Conservation (phyloP, 2,329 filamentous ascomycete species). For the Calycina herbarum region DNA sequence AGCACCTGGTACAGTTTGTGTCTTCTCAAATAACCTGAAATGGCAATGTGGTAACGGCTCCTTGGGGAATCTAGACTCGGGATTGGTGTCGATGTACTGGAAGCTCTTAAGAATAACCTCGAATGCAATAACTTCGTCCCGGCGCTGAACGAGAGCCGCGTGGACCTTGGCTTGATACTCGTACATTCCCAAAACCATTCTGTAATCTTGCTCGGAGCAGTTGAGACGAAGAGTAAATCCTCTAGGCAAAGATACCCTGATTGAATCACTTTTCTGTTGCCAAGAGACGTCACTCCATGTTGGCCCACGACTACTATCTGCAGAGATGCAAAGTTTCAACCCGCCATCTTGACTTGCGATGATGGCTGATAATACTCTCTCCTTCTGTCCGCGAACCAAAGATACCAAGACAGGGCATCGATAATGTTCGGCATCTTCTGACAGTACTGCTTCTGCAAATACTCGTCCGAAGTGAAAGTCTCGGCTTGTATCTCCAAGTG, state of each 20-base stretch:
- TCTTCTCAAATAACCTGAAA: constrained; percentile 72
- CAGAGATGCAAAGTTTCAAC: constrained; percentile 72
- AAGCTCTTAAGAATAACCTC: constrained; percentile 70
- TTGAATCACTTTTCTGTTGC: constrained; percentile 64
- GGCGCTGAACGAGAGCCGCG: constrained; percentile 64
- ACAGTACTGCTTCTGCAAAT: constrained; percentile 71
- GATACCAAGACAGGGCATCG: constrained; percentile 75
- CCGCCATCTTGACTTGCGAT: constrained; percentile 79
- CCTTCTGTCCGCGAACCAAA: constrained; percentile 67
- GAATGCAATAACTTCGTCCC: constrained; percentile 70
- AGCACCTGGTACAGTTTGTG: constrained; percentile 67
- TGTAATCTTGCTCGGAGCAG: constrained; percentile 75
- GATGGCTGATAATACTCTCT: constrained; percentile 69
- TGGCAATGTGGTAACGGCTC: constrained; percentile 72
- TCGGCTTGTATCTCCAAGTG: constrained; percentile 71
- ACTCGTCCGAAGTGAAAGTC: constrained; percentile 80
- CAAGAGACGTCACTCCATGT: constrained; percentile 83
- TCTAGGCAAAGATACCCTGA: constrained; percentile 71
- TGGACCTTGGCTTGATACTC: constrained; percentile 81
- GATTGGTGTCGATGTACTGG: constrained; percentile 75
- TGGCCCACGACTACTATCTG: constrained; percentile 65
- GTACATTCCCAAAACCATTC: constrained; percentile 77
- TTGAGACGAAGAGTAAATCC: constrained; percentile 73
- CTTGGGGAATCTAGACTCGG: constrained; percentile 72
- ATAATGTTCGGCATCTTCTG: constrained; percentile 69